Evolutionary conservation across 495 filamentous ascomycete species (phyloP).

Genomic region (Aspergillus nidulans): DNA sequence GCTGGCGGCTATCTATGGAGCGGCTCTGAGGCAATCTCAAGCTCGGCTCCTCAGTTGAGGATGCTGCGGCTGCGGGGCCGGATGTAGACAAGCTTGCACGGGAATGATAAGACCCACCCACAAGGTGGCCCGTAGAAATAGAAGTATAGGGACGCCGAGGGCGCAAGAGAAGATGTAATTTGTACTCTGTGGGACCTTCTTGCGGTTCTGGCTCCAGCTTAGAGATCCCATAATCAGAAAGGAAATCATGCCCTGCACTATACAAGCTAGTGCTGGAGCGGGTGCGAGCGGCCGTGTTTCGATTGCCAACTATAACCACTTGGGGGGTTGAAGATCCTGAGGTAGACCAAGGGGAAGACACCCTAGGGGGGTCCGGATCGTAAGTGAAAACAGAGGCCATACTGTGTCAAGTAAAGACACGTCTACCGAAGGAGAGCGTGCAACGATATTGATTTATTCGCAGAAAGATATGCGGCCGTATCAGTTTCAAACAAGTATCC

Average conservation of each 20-base stretch:
- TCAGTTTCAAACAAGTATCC: constrained; percentile 5
- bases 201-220: constrained; percentile 88
- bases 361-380: constrained; percentile 79
- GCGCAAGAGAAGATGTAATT: constrained; percentile 84
- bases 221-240: constrained; percentile 67
- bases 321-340: constrained; percentile 42
- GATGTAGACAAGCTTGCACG: constrained; percentile 26
- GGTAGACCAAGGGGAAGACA: constrained; percentile 83
- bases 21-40: constrained; percentile 26
- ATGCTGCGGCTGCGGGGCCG: constrained; percentile 12
- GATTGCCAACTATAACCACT: constrained; percentile 16
- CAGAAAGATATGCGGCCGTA: background rate
- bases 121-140: constrained; percentile 55
- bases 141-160: constrained; percentile 68
- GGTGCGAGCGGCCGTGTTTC: constrained; percentile 20
- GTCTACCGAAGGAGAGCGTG: background rate
- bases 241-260: constrained; percentile 40
- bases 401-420: background rate
- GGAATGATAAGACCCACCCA: constrained; percentile 57
- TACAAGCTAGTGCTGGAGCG: constrained; percentile 24
- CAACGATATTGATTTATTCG: background rate
- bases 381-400: constrained; percentile 98
- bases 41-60: constrained; percentile 23
- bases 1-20: constrained; percentile 58
- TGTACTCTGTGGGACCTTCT: constrained; percentile 92